Evolutionary conservation across 306 rosid species (phyloP).

Genomic region (Aeschynomene evenia): DNA sequence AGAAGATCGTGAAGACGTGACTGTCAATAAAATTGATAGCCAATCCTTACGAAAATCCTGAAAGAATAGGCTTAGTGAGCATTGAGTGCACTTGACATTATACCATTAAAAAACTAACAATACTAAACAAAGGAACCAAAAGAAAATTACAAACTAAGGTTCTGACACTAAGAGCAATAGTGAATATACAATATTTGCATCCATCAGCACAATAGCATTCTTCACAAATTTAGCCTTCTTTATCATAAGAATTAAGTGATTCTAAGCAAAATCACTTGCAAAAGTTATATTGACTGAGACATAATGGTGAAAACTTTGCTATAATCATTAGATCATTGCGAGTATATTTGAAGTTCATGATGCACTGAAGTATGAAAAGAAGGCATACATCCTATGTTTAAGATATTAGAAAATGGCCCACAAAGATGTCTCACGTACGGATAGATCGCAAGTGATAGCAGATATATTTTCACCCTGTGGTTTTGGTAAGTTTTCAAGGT

Average conservation of each 20-base stretch:
- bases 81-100: not conserved
- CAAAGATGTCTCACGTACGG: constrained; percentile 62
- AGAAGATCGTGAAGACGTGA: constrained; percentile 91
- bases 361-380: constrained; percentile 12
- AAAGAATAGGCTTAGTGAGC: constrained; percentile 18
- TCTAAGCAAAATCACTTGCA: constrained; percentile 8
- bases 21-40: constrained; percentile 86
- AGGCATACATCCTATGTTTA: constrained; percentile 8
- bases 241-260: constrained; percentile 1
- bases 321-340: constrained; percentile 1
- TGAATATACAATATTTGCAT: constrained; percentile 19
- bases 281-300: constrained; percentile 10
- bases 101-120: not conserved
- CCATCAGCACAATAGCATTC: constrained; percentile 18
- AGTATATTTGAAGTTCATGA: constrained; percentile 9
- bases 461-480: constrained; percentile 94
- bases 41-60: constrained; percentile 95
- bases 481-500: constrained; percentile 90
- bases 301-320: constrained; percentile 13
- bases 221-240: constrained; percentile 20
- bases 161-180: constrained; percentile 16
- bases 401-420: constrained; percentile 14
- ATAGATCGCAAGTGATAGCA: constrained; percentile 80
- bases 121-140: not conserved
- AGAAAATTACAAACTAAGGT: constrained; percentile 22